A percentile compares a stretch with the other conserved stretches of the same genome.
These are phyloP conservation scores for Flaveria sonorensis DNA, from an alignment of 129 eudicot species.

Conservation along the genomic window DNA sequence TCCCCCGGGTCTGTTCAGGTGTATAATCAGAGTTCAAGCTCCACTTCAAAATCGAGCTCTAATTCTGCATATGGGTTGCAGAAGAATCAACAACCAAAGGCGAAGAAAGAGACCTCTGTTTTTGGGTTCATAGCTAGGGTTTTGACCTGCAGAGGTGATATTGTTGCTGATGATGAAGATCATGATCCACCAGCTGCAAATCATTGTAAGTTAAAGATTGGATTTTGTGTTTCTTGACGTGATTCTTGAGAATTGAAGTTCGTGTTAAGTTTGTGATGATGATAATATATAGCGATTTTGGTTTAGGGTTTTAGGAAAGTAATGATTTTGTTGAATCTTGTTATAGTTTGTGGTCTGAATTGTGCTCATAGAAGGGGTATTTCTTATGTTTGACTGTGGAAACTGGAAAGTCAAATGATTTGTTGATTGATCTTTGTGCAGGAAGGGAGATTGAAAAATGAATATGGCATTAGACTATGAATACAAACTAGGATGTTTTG, in stretches of 20 bases:
- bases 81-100: constrained; percentile 1
- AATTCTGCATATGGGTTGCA: constrained; percentile 22
- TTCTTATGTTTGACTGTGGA: constrained; percentile 14
- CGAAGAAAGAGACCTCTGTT: constrained; percentile 25
- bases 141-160: constrained; percentile 29
- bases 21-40: constrained; percentile 35
- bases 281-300: neutral
- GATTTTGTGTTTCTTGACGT: neutral
- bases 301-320: constrained; percentile 16
- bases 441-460: neutral
- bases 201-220: constrained; percentile 29
- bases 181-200: constrained; percentile 12
- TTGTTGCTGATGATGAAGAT: constrained; percentile 9
- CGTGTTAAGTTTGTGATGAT: too few species aligned
- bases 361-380: neutral
- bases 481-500: neutral
- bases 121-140: constrained; percentile 27
- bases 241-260: neutral
- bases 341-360: constrained; percentile 6
- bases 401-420: constrained; percentile 14
- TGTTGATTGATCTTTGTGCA: constrained; percentile 22
- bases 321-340: neutral
- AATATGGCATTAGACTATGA: neutral
- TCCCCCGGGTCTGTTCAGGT: constrained; percentile 40
- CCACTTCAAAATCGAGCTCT: constrained; percentile 28